Percentiles rank a stretch among this genome's conserved stretches.
Evolutionary conservation across 225 moss, liverwort and hornwort species (phyloP).

Genomic region (Lunularia cruciata): DNA sequence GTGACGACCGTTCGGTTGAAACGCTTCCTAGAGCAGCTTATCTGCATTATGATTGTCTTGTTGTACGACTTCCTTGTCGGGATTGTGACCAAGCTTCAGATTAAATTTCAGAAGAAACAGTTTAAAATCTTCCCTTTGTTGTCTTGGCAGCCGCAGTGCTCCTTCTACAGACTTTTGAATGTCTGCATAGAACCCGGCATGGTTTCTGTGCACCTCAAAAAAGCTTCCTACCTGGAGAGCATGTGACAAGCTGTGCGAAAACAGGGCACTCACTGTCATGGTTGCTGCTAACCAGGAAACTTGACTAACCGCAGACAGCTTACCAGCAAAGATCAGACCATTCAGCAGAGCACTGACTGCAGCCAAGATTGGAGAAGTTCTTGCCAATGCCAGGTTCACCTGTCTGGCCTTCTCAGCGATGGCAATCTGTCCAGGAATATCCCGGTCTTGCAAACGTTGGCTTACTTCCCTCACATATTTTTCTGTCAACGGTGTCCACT

Average conservation of each 20-base stretch:
- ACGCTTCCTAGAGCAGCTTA: too few relatives aligned
- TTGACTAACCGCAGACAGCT: not conserved
- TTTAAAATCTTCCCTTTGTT: constrained; percentile 10
- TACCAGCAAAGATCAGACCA: not conserved
- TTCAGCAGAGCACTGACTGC: constrained; percentile 24
- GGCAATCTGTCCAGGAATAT: constrained; percentile 36
- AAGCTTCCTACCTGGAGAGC: constrained; percentile 34
- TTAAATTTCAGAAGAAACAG: constrained; percentile 19
- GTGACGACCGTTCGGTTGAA: too few relatives aligned
- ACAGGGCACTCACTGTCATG: constrained; percentile 29
- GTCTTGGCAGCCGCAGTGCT: constrained; percentile 9
- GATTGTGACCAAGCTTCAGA: constrained; percentile 31
- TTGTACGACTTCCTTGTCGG: not conserved
- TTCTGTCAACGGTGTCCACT: constrained; percentile 45
- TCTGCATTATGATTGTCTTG: too few relatives aligned
- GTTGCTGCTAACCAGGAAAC: constrained; percentile 24
- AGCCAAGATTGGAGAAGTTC: constrained; percentile 35
- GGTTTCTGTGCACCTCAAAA: constrained; percentile 28
- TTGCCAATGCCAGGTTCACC: constrained; percentile 38
- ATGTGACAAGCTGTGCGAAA: constrained; percentile 31
- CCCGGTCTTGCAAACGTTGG: constrained; percentile 26
- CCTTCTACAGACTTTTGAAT: not conserved
- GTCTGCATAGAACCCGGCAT: constrained; percentile 30
- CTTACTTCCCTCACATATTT: constrained; percentile 37
- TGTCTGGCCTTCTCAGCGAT: constrained; percentile 37